Evolutionary conservation across 2,329 filamentous ascomycete genomes (phyloP).

Genomic region (Fusarium sarcochroum): DNA sequence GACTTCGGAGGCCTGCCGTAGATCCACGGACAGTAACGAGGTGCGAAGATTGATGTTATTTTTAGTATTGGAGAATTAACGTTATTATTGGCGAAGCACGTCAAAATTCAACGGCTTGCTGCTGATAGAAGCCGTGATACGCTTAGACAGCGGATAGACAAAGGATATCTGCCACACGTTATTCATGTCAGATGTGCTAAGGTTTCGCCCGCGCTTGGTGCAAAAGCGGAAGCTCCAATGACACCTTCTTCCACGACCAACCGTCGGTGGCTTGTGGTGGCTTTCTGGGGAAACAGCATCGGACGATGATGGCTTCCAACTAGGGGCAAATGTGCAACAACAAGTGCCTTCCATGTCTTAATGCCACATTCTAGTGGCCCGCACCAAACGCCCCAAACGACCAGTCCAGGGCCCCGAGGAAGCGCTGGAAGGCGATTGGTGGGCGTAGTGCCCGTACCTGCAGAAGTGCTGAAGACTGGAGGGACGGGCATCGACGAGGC

Average conservation of each 20-base stretch:
- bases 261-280: conserved; percentile 25
- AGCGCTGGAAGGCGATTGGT: conserved; percentile 40
- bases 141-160: neutral
- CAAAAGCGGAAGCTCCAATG: neutral
- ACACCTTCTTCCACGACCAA: conserved; percentile 7
- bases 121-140: neutral
- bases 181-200: neutral
- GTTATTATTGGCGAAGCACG: neutral
- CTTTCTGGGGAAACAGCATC: conserved; percentile 29
- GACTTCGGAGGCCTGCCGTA: conserved; percentile 29
- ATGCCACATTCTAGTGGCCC: conserved; percentile 12
- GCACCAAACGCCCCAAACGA: conserved; percentile 12
- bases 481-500: conserved; percentile 10
- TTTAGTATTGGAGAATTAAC: conserved; percentile 29
- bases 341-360: conserved; percentile 10
- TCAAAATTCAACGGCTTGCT: neutral
- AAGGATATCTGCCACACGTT: neutral
- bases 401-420: conserved; percentile 11
- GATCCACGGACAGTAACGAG: conserved; percentile 27
- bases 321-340: conserved; percentile 19
- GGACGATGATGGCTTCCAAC: conserved; percentile 1
- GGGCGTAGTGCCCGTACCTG: conserved; percentile 43
- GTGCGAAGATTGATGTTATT: conserved; percentile 33
- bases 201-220: neutral
- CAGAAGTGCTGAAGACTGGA: conserved; percentile 38